A percentile compares a stretch with the other conserved stretches of the same genome.
These are phyloP conservation scores for Neohortaea acidophila DNA, from an alignment of 495 filamentous ascomycete species.

Conservation along the genomic window DNA sequence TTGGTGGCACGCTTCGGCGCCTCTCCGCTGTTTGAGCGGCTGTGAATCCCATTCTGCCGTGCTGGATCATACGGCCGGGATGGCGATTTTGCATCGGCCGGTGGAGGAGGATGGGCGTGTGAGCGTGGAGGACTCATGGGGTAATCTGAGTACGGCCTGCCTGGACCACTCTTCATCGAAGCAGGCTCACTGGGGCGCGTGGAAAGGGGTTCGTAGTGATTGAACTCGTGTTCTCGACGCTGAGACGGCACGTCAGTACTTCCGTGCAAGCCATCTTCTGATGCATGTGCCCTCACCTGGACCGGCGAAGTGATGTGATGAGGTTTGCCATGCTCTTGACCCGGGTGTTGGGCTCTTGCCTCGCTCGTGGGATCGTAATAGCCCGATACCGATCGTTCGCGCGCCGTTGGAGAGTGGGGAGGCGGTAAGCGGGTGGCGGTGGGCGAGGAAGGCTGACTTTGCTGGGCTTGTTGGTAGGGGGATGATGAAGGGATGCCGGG, in stretches of 20 bases:
- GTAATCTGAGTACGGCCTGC: no score
- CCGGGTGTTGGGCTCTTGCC: conserved; percentile 23
- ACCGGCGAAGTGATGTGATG: conserved; percentile 26
- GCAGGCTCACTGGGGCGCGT: no score
- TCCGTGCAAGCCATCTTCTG: not conserved
- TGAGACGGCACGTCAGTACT: conserved; percentile 1
- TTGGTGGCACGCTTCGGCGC: conserved; percentile 6
- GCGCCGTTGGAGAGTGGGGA: conserved; percentile 19
- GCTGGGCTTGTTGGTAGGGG: conserved; percentile 14
- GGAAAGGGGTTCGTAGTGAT: no score
- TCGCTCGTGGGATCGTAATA: conserved; percentile 35
- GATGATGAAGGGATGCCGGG: conserved; percentile 13
- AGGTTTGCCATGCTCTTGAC: conserved; percentile 19
- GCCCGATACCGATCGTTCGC: conserved; percentile 23
- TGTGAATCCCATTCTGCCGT: conserved; percentile 5
- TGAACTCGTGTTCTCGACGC: not conserved
- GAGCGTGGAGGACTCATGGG: conserved; percentile 3
- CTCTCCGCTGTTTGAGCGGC: not conserved
- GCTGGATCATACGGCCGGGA: conserved; percentile 21
- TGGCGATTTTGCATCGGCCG: conserved; percentile 32
- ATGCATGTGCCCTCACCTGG: conserved; percentile 20
- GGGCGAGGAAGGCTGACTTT: conserved; percentile 20
- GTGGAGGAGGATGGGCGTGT: conserved; percentile 28
- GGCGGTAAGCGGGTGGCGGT: conserved; percentile 22
- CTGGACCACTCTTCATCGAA: no score